These are phyloP conservation scores for Petunia hybrid DNA, from an alignment of 305 asterid genomes.

Conservation along the genomic window DNA sequence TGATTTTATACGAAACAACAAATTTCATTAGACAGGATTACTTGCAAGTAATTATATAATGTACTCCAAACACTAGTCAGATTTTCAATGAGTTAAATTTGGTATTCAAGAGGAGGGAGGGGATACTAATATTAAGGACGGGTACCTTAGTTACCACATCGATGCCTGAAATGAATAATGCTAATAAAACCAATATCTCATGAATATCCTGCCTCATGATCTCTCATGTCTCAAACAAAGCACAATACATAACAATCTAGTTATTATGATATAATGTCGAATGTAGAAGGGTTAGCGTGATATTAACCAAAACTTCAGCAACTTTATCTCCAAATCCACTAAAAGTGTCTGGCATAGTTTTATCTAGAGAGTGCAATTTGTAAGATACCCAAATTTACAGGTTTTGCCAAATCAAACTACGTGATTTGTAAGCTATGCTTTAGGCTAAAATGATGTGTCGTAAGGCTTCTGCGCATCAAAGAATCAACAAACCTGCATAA, in stretches of 20 bases:
- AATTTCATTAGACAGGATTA: not conserved
- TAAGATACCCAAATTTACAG: not conserved
- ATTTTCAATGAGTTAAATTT: not conserved
- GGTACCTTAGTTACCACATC: slow-evolving; percentile 88
- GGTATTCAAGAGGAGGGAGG: not conserved
- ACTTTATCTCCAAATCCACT: slow-evolving; percentile 56
- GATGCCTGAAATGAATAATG: slow-evolving; percentile 85
- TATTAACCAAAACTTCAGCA: not conserved
- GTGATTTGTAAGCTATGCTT: not conserved
- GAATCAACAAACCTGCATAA: not conserved
- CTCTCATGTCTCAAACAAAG: slow-evolving; percentile 84
- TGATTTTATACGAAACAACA: not conserved
- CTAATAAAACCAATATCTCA: slow-evolving; percentile 93
- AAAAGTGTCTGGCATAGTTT: slow-evolving; percentile 82
- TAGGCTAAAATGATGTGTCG: not conserved
- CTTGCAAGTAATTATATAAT: too few relatives aligned
- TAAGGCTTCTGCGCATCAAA: too few relatives aligned
- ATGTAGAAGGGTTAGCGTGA: not conserved
- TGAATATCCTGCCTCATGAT: slow-evolving; percentile 88
- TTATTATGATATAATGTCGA: not conserved
- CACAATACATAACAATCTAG: not conserved
- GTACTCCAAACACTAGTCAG: not conserved
- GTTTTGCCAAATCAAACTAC: not conserved
- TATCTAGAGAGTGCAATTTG: slow-evolving; percentile 7
- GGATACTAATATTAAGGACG: not conserved